Evolutionary conservation across 2,329 filamentous ascomycete species (phyloP), one percentile per base, ranked within the genome.

Genomic region (Elsinoe batatas): DNA sequence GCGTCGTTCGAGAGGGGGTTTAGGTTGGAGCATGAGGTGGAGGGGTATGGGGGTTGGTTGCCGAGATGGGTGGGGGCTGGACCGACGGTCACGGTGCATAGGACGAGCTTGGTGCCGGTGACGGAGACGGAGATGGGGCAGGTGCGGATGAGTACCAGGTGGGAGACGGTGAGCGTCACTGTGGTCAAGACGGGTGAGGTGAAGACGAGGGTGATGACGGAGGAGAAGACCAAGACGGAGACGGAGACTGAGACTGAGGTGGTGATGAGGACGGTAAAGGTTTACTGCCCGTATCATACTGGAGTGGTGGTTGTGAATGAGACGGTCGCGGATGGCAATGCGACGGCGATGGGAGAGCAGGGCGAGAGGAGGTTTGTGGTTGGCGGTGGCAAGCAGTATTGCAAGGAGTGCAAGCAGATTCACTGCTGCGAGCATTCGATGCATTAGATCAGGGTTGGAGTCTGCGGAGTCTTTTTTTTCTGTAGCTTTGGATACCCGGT

Each of bases 391-490:
- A 36, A 17, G 47, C 10, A 35, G 33, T 51, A 51, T 35, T 51
- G 47, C 12, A 15, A 8, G 15, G 20, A n/a, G 8, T 51, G 47
- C 17, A 51, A 15, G 18, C 47, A 51, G 47, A 38, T 8, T 8
- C 47, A 51, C 22, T 51, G 47, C 47, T 51, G 47, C 18, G 47
- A 51, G 18, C 32, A 35, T 38, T 32, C 47, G 17, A 10, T 10
- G 33, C 47, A 38, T 11, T 51, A 33, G 18, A 8, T 30, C 4
- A 8, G 8, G 26, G 18, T 30, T 26, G 18, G 18, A 12, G 40
- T 8, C 3, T 12, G 40, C 26, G n/a, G 22, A 15, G 10, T 26
- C 11, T 18, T 26, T 18, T 26, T 18, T 13, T 44, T 44, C 26
- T 3, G n/a, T 26, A 12, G 13, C 10, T 44, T 44, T 44, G 40